A percentile compares a stretch with the other conserved stretches of the same genome.
Conservation (phyloP, 2,329 filamentous ascomycete genomes). For the Seiridium cupressi region DNA sequence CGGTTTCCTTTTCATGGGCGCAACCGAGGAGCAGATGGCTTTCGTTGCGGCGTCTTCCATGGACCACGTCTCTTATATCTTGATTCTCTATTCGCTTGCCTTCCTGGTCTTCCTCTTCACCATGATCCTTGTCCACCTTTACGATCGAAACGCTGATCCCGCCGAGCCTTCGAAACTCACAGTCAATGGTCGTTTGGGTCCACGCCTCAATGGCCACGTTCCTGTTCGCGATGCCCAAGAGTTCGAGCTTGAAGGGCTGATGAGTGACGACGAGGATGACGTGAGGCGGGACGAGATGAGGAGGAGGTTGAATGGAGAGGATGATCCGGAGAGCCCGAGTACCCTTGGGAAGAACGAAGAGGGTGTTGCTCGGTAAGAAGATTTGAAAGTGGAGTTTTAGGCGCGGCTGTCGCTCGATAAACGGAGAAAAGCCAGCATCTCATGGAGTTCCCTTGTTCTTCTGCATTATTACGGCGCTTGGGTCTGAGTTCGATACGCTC, state of each 20-base stretch:
- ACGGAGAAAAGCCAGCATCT: not conserved
- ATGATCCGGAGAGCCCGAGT: conserved; percentile 43
- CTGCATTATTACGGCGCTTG: not conserved
- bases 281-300: conserved; percentile 32
- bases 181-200: conserved; percentile 33
- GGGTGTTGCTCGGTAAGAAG: conserved; percentile 23
- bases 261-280: conserved; percentile 80
- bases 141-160: conserved; percentile 60
- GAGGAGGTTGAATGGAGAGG: conserved; percentile 31
- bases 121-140: conserved; percentile 82
- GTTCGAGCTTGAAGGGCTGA: conserved; percentile 88
- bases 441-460: not conserved
- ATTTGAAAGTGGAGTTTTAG: not conserved
- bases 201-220: conserved; percentile 29
- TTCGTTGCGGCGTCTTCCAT: conserved; percentile 72
- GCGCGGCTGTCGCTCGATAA: not conserved
- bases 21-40: conserved; percentile 93
- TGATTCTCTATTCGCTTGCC: conserved; percentile 87
- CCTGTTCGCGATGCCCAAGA: conserved; percentile 76
- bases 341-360: conserved; percentile 47
- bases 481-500: not conserved
- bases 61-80: conserved; percentile 86
- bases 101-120: conserved; percentile 90
- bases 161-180: conserved; percentile 32
- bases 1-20: conserved; percentile 96